These are phyloP conservation scores for Fusarium armeniacum DNA, from an alignment of 2,329 filamentous ascomycete genomes.

Conservation along the genomic window DNA sequence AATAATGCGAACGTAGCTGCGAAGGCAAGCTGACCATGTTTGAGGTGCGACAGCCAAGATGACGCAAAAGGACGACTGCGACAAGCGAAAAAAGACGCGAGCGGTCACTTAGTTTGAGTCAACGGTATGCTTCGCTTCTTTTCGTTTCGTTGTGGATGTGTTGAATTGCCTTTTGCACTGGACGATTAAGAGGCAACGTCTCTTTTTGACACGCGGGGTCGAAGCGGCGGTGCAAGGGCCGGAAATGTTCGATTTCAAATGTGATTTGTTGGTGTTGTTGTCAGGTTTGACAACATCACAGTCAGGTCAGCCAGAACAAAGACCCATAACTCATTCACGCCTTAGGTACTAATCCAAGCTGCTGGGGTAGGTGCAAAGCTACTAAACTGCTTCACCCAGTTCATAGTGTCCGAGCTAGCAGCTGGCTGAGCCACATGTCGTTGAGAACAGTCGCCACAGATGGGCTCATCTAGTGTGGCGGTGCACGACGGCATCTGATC, in stretches of 20 bases:
- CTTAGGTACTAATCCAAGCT: constrained; percentile 32
- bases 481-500: constrained; percentile 27
- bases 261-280: constrained; percentile 42
- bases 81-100: constrained; percentile 50
- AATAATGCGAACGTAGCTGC: constrained; percentile 50
- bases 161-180: constrained; percentile 1
- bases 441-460: constrained; percentile 22
- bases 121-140: background rate
- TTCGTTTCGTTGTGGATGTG: background rate
- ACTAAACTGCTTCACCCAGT: constrained; percentile 11
- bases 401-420: constrained; percentile 11
- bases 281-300: constrained; percentile 44
- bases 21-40: constrained; percentile 54
- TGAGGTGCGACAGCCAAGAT: constrained; percentile 44
- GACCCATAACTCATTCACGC: constrained; percentile 44
- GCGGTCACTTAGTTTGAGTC: constrained; percentile 22
- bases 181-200: constrained; percentile 23
- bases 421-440: constrained; percentile 29
- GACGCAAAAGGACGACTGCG: constrained; percentile 43
- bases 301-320: constrained; percentile 41
- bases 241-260: constrained; percentile 18
- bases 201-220: constrained; percentile 36
- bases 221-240: constrained; percentile 29
- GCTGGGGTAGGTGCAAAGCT: constrained; percentile 9
- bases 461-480: constrained; percentile 34